A percentile compares a stretch with the other conserved stretches of the same genome.
phyloP scores from a whole-genome alignment of 495 filamentous ascomycete species.

The Aspergillus cavernicola region DNA sequence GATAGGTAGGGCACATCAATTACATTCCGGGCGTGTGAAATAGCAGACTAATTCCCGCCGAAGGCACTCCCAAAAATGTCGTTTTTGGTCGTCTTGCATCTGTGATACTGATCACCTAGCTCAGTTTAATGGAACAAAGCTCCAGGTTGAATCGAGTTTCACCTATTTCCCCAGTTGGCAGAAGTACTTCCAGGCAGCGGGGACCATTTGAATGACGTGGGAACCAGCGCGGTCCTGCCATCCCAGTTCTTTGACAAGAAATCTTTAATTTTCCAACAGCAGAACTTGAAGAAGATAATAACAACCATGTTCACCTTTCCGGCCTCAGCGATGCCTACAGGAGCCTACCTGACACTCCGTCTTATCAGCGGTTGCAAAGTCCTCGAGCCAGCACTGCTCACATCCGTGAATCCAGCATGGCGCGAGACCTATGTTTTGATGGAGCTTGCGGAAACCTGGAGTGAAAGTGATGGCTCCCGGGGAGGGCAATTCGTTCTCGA shows the following conservation, averaged over 20 bases:
- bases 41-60: no score
- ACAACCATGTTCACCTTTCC: background rate
- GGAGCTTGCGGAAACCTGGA: constrained; percentile 31
- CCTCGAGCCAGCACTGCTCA: constrained; percentile 20
- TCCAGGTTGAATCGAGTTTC: no score
- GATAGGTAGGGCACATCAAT: no score
- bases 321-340: background rate
- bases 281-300: constrained; percentile 23
- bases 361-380: constrained; percentile 21
- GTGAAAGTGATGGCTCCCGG: constrained; percentile 24
- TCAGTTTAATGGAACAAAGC: no score
- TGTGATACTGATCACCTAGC: no score
- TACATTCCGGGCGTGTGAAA: no score
- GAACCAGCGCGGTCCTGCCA: constrained; percentile 19
- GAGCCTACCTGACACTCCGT: background rate
- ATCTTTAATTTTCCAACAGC: constrained; percentile 21
- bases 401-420: constrained; percentile 43
- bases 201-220: background rate
- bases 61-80: no score
- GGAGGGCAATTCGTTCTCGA: constrained; percentile 33
- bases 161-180: no score
- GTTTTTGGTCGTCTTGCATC: no score
- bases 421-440: constrained; percentile 34
- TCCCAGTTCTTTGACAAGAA: constrained; percentile 34
- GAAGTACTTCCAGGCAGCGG: background rate